phyloP scores from a whole-genome alignment of 768 basidiomycete genomes.

The Tylopilus plumbeoviolaceoides region DNA sequence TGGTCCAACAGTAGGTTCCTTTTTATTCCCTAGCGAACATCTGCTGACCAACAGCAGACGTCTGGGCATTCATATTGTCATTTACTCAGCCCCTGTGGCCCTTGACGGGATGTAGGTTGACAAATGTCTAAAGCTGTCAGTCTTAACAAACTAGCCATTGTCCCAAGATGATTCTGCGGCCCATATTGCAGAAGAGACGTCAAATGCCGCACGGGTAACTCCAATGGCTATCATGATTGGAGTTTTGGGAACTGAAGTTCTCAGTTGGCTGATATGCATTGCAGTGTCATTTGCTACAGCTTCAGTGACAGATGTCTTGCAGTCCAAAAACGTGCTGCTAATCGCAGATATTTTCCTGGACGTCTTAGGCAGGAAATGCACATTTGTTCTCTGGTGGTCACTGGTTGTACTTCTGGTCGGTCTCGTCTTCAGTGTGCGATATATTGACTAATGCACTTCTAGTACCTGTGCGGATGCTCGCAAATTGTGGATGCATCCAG shows the following conservation, averaged over 20 bases:
- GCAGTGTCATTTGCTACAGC: constrained; percentile 41
- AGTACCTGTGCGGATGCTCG: constrained; percentile 43
- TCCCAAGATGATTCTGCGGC: constrained; percentile 43
- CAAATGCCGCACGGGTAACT: constrained; percentile 39
- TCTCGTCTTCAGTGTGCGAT: background rate
- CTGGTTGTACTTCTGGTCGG: constrained; percentile 41
- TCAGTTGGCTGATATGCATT: constrained; percentile 43
- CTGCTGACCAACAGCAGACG: constrained; percentile 3
- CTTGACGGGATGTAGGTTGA: constrained; percentile 14
- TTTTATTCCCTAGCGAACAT: background rate
- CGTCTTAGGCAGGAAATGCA: constrained; percentile 38
- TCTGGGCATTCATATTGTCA: constrained; percentile 23
- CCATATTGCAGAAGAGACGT: constrained; percentile 44
- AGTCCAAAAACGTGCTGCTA: constrained; percentile 31
- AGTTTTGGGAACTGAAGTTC: constrained; percentile 35
- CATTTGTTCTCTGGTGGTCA: constrained; percentile 42
- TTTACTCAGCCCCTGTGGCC: constrained; percentile 28
- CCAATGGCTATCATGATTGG: constrained; percentile 44
- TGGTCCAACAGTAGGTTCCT: constrained; percentile 18
- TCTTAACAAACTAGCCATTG: no score
- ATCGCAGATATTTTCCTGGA: constrained; percentile 41
- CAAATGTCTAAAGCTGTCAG: no score
- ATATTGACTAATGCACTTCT: constrained; percentile 3
- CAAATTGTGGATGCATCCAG: constrained; percentile 46
- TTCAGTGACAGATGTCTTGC: constrained; percentile 35